Base-by-base conservation (phyloP, 2,329 filamentous ascomycete genomes). In the Emericellopsis atlantica region DNA sequence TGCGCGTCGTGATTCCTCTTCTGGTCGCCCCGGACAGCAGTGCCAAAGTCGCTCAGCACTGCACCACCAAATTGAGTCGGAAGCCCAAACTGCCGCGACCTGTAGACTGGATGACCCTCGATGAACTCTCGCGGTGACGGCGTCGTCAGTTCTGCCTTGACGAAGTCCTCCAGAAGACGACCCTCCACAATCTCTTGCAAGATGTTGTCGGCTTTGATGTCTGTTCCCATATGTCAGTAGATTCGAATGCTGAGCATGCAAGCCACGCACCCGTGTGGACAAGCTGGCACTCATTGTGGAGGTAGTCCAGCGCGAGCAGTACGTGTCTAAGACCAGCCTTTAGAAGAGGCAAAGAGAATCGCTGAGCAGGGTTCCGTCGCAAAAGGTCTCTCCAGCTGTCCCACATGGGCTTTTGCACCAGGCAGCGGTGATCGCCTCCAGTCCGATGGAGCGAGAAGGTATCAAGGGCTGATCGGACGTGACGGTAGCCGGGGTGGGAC, bases 141-240 rank as follows among this genome's bases (percentile, higher is more conserved):
- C 12, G 29, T 26, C 10, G 1, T 11, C 24, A 34, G 11, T 21
- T 34, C 38, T 14, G 16, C 15, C 22, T 40, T 3, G 15, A 22
- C 23, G 12, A 43, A 40, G 26, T 40, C 35, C n/a, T 47, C 46
- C 14, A 44, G 14, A 4, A 44, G 16, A 6, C 14, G 15, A 15
- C 41, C 16, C 26, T 44, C 42, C 15, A 15, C 33, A 15, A 48
- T 43, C 8, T 46, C 43, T 5, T 57, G 51, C 6, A 67, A 46
- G 39, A 66, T 59, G 42, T 66, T 66, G 46, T 62, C 60, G 3
- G 51, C 49, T 41, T 66, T 67, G 42, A 69, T 62, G 38, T 68
- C 62, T 46, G 47, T 18, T 22, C 10, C 10, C 31, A 40, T 33
- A 33, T 11, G 11, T 21, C 8, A n/a, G 33, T 33, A 44, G 39